Percentiles rank a stretch among this genome's conserved stretches.
Conservation (phyloP, 2,329 filamentous ascomycete species). For the Aspergillus carbonarius region DNA sequence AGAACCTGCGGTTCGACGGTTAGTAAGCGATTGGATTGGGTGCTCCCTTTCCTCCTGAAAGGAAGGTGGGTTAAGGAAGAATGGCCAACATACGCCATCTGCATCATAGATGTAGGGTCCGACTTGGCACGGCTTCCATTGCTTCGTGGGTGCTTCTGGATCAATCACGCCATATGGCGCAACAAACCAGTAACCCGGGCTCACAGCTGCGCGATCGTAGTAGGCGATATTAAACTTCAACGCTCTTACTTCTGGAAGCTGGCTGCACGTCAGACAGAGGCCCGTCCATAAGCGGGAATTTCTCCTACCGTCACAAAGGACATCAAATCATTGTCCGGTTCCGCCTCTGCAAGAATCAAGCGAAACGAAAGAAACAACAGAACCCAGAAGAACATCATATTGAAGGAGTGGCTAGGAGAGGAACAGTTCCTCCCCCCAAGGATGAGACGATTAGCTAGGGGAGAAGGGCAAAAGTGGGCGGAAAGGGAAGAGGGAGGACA, state of each 20-base stretch:
- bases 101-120: conserved; percentile 53
- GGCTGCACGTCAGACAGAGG: conserved; percentile 2
- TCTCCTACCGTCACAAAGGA: conserved; percentile 34
- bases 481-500: background rate
- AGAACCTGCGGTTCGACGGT: conserved; percentile 28
- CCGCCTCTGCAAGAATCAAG: conserved; percentile 22
- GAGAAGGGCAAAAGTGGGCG: background rate
- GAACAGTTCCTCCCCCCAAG: conserved; percentile 17
- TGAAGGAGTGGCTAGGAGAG: conserved; percentile 31
- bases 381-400: conserved; percentile 27
- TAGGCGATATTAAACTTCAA: conserved; percentile 30
- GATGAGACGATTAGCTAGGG: conserved; percentile 4
- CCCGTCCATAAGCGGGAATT: background rate
- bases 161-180: conserved; percentile 42
- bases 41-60: background rate
- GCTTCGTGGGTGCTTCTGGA: conserved; percentile 25
- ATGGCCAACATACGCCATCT: conserved; percentile 38
- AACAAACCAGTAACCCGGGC: conserved; percentile 51
- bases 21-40: conserved; percentile 3
- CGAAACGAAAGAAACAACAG: conserved; percentile 25
- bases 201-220: conserved; percentile 25
- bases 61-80: background rate
- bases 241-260: conserved; percentile 28
- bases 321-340: conserved; percentile 33
- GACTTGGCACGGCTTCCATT: conserved; percentile 44